phyloP scores from a whole-genome alignment of 1,139 yeast species.

The Saccharomyces hybrid region DNA sequence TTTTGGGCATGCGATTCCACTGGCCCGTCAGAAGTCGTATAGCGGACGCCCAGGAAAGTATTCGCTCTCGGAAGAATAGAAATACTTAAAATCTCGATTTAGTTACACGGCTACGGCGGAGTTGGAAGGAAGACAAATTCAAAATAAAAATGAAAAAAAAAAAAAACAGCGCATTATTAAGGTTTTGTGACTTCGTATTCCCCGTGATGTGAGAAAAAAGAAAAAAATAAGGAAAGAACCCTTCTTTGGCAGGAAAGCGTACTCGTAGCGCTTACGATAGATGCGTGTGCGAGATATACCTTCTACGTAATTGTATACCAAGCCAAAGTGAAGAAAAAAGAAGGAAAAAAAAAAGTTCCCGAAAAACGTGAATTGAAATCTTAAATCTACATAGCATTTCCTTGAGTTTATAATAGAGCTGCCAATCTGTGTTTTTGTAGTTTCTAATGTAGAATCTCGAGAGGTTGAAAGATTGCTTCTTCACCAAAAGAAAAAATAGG shows the following conservation, averaged over 20 bases:
- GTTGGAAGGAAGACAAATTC: not conserved
- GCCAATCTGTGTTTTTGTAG: not conserved
- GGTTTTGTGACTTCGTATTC: not conserved
- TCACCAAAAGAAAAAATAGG: not conserved
- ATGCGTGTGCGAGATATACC: constrained; percentile 1
- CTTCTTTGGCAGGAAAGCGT: not conserved
- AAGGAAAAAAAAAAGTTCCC: not conserved
- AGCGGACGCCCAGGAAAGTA: not conserved
- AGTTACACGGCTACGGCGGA: not conserved
- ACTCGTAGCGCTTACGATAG: not conserved
- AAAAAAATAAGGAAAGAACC: not conserved
- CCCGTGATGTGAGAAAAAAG: not conserved
- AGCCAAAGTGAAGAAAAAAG: not conserved
- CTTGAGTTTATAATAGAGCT: not conserved
- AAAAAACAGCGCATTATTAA: not conserved
- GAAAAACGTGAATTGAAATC: not conserved
- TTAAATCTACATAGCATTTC: not conserved
- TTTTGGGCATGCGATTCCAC: not conserved
- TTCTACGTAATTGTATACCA: not conserved
- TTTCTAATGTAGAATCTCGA: too few relatives aligned
- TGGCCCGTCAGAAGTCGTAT: not conserved
- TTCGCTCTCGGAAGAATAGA: not conserved
- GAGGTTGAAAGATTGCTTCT: too few relatives aligned
- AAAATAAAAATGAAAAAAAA: not conserved
- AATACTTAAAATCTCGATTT: not conserved